Base-by-base conservation (phyloP, 2,329 filamentous ascomycete species). In the Onygenales sp. region DNA sequence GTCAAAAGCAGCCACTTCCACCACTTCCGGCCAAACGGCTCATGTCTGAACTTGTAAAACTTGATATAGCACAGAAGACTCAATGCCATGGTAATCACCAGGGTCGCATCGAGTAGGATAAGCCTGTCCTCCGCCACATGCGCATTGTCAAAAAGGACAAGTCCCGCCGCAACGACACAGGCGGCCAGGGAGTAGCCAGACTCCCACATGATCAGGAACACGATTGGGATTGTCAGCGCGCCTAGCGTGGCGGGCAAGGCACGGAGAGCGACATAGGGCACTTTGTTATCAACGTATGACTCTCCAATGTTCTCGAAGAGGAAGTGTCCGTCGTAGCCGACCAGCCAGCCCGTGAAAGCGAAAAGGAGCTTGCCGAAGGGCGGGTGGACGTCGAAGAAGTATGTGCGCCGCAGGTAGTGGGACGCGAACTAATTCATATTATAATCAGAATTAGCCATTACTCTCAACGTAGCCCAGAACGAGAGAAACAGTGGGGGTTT, bases 361-460 rank as follows among this genome's bases (percentile, higher is more conserved):
- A 97, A 97, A 49, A 98, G 84, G 56, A 98, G 89, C 78, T 98
- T 98, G 72, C 88, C 93, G 64, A 98, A 94, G 13, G 93, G 93
- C 61, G 93, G 93, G 71, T 98, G 93, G 52, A 98, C 93, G 76
- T 98, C 93, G 83, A 98, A 98, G 80, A 98, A 98, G 77, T 97
- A 98, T 57, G 90, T 96, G 64, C 90, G 86, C 75, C 96, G 86
- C 63, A 98, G 85, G 70, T 98, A 98, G 70, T 85, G 83, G 10
- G 80, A 82, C 59, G 74, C 74, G 57, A 77, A 77, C 74, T 76
- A 62, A 43, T n/a, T 7, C 33, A 8, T 37, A 27, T 5, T 5
- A 2, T 7, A 36, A 6, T 34, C 14, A 47, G 0, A 13, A 42
- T 7, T 42, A 42, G 39, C 32, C 14, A 37, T 6, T 4, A 54